Percentiles rank a stretch among this genome's conserved stretches.
These are phyloP conservation scores for Hypomontagnella submonticulosa DNA, from an alignment of 495 filamentous ascomycete species.

Conservation along the genomic window DNA sequence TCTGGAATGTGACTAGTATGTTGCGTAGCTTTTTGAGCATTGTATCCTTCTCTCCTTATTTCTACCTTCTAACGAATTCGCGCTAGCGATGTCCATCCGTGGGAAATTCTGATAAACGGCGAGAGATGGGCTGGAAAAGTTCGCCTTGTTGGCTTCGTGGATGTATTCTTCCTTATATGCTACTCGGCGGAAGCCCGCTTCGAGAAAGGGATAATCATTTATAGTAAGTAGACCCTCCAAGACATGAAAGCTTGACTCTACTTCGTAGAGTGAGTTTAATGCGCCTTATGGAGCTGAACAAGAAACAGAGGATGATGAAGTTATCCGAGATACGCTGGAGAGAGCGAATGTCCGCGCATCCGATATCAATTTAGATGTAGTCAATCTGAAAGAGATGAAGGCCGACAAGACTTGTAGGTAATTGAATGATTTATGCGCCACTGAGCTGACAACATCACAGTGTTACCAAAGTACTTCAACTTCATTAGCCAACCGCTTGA, in stretches of 20 bases:
- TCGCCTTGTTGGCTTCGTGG: constrained; percentile 56
- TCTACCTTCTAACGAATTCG: constrained; percentile 6
- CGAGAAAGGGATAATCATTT: constrained; percentile 54
- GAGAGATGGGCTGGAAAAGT: constrained; percentile 54
- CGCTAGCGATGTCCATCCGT: constrained; percentile 54
- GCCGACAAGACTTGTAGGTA: constrained; percentile 17
- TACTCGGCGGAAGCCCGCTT: constrained; percentile 54
- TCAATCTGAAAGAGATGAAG: constrained; percentile 39
- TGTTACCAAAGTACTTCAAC: constrained; percentile 45
- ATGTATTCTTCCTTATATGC: constrained; percentile 56
- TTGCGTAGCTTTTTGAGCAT: background rate
- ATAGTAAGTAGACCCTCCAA: constrained; percentile 46
- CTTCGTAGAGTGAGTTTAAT: background rate
- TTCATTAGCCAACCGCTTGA: constrained; percentile 46
- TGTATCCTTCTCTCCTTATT: background rate
- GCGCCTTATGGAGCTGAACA: background rate
- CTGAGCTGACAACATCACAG: constrained; percentile 11
- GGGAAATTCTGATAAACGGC: constrained; percentile 55
- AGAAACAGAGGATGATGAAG: constrained; percentile 52
- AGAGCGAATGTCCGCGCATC: constrained; percentile 33
- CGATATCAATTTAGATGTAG: constrained; percentile 32
- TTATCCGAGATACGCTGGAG: constrained; percentile 46
- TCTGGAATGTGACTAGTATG: constrained; percentile 55
- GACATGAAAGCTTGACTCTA: background rate
- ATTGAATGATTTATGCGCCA: background rate